Evolutionary conservation across 371 early-diverging fungal genomes (phyloP), one percentile per base, ranked within the genome.

Genomic region (Rhizopus sp.): DNA sequence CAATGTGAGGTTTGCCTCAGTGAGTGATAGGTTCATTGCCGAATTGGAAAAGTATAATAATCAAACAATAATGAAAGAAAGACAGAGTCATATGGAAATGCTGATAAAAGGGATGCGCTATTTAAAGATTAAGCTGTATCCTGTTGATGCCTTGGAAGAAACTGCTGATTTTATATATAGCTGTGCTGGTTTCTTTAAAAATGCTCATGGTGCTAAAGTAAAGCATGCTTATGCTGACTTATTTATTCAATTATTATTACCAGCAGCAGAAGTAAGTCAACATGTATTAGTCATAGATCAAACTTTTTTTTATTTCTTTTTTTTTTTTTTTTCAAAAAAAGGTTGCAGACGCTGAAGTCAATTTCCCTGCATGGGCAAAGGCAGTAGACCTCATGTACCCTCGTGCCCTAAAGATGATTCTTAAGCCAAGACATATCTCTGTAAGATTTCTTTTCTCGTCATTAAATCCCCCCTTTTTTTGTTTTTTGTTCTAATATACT

Each of bases 261-360:
- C 97, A 0, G 84, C 97, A 35, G 95, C 93, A 1, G 90, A 88
- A 47, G 95, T 93, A 5, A 23, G 23, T 23, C 23, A 23, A 23
- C 23, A 23, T 23, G 39, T 1, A 39, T 10, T 39, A 13, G 39
- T 8, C 10, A 39, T 1, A 39, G 23, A 39, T 35, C 50, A 34
- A 12, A 23, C 39, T 59, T 54, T 13, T 12, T 41, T 29, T 15
- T 33, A 45, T 59, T 60, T 31, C 48, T 49, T 12, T 33, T 41
- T 29, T 15, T 33, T 52, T 59, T 60, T 31, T 53, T 49, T 12
- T 33, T 2, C 0, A 23, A 23, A 23, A 23, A 23, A 23, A 88
- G 88, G 83, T 94, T 4, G 95, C 94, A 7, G 86, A 87, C 30
- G 96, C 93, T 7, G 99, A 97, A 69, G 97, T 96, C 17, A 98